These are phyloP conservation scores for Cryptosporidium muris DNA, from an alignment of 169 alveolate species.

Conservation along the genomic window DNA sequence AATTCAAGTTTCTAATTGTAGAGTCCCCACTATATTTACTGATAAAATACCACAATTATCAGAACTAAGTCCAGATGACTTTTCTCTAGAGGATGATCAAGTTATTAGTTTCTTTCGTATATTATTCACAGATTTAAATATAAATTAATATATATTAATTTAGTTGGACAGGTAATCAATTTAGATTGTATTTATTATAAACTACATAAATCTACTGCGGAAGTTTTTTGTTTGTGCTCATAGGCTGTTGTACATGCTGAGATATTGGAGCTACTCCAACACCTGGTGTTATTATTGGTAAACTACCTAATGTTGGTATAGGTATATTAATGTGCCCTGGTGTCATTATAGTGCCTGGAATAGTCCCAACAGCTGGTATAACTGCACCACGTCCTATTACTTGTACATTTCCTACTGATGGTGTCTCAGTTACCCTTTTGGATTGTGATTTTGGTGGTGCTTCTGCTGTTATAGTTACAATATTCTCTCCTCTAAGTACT, in stretches of 20 bases:
- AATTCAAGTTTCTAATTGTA: background rate
- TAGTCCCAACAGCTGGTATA: background rate
- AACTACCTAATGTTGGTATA: slow-evolving; percentile 34
- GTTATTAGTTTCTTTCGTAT: slow-evolving; percentile 40
- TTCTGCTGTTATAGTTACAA: slow-evolving; percentile 95
- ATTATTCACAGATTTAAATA: slow-evolving; percentile 2
- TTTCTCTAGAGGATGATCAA: slow-evolving; percentile 54
- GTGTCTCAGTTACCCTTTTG: slow-evolving; percentile 64
- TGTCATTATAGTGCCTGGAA: slow-evolving; percentile 25
- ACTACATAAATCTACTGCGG: too few species aligned
- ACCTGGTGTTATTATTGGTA: slow-evolving; percentile 32
- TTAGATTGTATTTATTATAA: background rate
- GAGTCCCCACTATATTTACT: slow-evolving; percentile 7
- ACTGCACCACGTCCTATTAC: slow-evolving; percentile 46
- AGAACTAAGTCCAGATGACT: slow-evolving; percentile 33
- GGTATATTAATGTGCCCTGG: slow-evolving; percentile 29
- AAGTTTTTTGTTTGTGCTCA: background rate
- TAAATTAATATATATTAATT: background rate
- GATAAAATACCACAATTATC: slow-evolving; percentile 33
- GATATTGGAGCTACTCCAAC: slow-evolving; percentile 33
- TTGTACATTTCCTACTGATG: slow-evolving; percentile 39
- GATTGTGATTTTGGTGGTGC: slow-evolving; percentile 93
- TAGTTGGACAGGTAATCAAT: slow-evolving; percentile 2
- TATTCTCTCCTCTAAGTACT: slow-evolving; percentile 96
- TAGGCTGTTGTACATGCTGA: slow-evolving; percentile 4